phyloP scores from a whole-genome alignment of 345 rosid species.

The Cardiospermum halicacabum region DNA sequence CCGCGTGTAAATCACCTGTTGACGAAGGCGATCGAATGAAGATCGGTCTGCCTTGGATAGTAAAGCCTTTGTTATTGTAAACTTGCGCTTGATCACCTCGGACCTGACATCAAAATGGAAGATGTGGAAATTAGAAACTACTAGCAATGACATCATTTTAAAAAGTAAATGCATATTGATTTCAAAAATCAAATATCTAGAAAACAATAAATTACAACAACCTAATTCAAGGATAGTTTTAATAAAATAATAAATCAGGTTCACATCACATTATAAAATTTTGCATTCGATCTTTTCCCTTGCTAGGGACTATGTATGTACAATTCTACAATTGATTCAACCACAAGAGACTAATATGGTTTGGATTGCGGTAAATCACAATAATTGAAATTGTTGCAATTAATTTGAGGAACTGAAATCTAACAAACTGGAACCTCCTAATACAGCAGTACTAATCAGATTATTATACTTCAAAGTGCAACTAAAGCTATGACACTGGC shows the following conservation, averaged over 20 bases:
- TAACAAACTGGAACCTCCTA: not conserved
- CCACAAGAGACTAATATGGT: not conserved
- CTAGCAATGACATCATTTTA: not conserved
- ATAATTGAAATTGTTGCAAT: not conserved
- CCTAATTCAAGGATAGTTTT: too few species aligned
- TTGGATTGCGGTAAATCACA: not conserved
- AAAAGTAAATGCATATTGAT: not conserved
- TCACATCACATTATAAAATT: not conserved
- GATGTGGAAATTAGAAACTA: slow-evolving; percentile 5
- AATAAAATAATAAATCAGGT: not conserved
- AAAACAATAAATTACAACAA: too few species aligned
- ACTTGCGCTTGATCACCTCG: slow-evolving; percentile 73
- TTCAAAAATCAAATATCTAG: too few species aligned
- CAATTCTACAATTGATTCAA: too few species aligned
- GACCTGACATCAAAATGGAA: slow-evolving; percentile 42
- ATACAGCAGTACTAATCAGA: too few species aligned
- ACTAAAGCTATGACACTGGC: not conserved
- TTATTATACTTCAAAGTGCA: not conserved
- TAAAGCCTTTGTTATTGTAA: slow-evolving; percentile 72
- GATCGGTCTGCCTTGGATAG: slow-evolving; percentile 83
- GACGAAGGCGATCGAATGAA: slow-evolving; percentile 70
- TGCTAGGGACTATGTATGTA: too few species aligned
- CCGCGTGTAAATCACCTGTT: slow-evolving; percentile 52
- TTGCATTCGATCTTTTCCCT: not conserved
- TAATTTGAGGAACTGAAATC: not conserved